These are phyloP conservation scores for Anacardium occidentale DNA, from an alignment of 345 rosid genomes.

Conservation along the genomic window DNA sequence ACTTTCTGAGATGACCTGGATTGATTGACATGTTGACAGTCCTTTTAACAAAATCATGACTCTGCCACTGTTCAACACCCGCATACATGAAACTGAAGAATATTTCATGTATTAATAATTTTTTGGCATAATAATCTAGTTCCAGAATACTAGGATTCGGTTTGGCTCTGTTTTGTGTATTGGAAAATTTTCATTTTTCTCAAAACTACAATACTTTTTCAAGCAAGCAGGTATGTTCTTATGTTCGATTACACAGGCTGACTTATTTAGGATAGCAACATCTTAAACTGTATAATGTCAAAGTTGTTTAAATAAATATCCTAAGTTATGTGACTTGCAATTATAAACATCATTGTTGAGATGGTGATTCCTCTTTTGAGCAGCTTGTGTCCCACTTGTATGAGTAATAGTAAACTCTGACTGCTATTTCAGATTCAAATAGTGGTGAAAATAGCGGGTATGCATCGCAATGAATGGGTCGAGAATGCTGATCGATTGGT, in stretches of 20 bases:
- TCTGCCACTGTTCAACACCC: not conserved
- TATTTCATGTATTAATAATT: not conserved
- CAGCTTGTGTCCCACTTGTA: not conserved
- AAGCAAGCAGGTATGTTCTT: not conserved
- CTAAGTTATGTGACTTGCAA: not conserved
- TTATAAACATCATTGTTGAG: not conserved
- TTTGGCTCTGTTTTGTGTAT: not conserved
- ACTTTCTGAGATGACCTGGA: not conserved
- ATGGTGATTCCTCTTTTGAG: not conserved
- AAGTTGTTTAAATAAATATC: too few relatives aligned
- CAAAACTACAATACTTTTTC: not conserved
- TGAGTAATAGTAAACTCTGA: not conserved
- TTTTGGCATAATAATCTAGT: not conserved
- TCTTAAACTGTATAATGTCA: not conserved
- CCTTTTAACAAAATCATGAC: not conserved
- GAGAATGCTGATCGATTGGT: slow-evolving; percentile 67
- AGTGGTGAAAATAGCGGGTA: slow-evolving; percentile 59
- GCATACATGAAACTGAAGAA: not conserved
- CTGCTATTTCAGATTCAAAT: slow-evolving; percentile 47
- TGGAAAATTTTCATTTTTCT: too few relatives aligned
- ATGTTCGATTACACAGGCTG: not conserved
- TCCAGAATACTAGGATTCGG: not conserved
- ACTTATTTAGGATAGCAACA: not conserved
- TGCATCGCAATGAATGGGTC: slow-evolving; percentile 60
- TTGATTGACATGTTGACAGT: not conserved